Percentiles rank a stretch among this genome's conserved stretches.
phyloP scores from a whole-genome alignment of 2,329 filamentous ascomycete genomes.

The Penicillium verrucosum region DNA sequence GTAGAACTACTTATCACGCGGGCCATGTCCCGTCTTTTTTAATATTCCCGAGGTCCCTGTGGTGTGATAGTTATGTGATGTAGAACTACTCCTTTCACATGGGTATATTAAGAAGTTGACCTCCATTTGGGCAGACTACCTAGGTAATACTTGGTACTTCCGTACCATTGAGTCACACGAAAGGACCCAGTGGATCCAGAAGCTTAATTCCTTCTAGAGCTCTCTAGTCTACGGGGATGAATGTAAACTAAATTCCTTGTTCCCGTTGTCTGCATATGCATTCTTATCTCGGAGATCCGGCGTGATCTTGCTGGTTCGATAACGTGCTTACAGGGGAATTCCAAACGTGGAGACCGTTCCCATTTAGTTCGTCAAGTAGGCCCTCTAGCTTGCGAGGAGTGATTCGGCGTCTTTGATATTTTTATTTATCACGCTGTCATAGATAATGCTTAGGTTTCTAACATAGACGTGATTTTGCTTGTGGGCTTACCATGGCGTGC shows the following conservation, averaged over 20 bases:
- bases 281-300: neutral
- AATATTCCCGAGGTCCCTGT: neutral
- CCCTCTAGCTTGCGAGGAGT: neutral
- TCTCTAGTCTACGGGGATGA: neutral
- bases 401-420: no score
- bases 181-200: constrained; percentile 1
- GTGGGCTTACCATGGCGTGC: neutral
- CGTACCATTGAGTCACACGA: neutral
- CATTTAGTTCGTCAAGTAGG: neutral
- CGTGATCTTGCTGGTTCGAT: neutral
- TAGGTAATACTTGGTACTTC: no score
- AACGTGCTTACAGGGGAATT: neutral
- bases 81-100: neutral
- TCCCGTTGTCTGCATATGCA: constrained; percentile 1
- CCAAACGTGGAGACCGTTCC: neutral
- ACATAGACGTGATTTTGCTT: neutral
- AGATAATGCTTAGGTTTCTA: neutral
- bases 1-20: neutral
- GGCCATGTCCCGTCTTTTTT: neutral
- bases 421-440: neutral
- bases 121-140: neutral
- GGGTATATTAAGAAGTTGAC: neutral
- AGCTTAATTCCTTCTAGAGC: constrained; percentile 5
- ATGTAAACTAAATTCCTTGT: neutral
- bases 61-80: neutral